Evolutionary conservation across 495 filamentous ascomycete species (phyloP).

Genomic region (Talaromyces wortmannii): DNA sequence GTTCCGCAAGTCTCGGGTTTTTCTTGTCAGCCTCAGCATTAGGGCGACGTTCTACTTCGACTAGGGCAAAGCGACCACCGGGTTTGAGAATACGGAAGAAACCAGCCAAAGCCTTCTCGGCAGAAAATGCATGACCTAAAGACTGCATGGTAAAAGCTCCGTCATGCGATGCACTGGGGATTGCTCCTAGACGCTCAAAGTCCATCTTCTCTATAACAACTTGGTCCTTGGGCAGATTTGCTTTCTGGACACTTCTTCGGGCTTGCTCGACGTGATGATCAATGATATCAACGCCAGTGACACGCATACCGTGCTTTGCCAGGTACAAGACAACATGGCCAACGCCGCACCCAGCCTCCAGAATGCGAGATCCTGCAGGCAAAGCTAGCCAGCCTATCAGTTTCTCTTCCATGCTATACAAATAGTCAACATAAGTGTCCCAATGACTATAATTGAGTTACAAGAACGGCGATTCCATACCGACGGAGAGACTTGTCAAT

Average conservation of each 20-base stretch:
- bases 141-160: slow-evolving; percentile 49
- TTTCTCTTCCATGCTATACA: slow-evolving; percentile 35
- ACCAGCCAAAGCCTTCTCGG: slow-evolving; percentile 24
- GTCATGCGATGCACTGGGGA: slow-evolving; percentile 24
- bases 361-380: slow-evolving; percentile 22
- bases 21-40: slow-evolving; percentile 7
- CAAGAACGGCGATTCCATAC: no score
- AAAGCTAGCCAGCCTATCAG: slow-evolving; percentile 22
- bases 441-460: no score
- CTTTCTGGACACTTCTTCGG: slow-evolving; percentile 23
- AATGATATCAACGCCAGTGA: slow-evolving; percentile 38
- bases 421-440: no score
- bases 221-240: slow-evolving; percentile 16
- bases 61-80: slow-evolving; percentile 29
- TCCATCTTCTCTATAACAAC: slow-evolving; percentile 34
- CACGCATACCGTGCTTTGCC: slow-evolving; percentile 24
- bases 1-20: slow-evolving; percentile 11
- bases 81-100: slow-evolving; percentile 39
- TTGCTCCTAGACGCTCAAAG: slow-evolving; percentile 36
- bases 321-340: slow-evolving; percentile 35
- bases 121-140: slow-evolving; percentile 43
- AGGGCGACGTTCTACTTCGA: slow-evolving; percentile 38
- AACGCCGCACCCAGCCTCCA: slow-evolving; percentile 41
- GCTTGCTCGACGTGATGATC: slow-evolving; percentile 38
- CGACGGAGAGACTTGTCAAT: slow-evolving; percentile 15